Percentiles rank a stretch among this genome's conserved stretches.
Evolutionary conservation across 805 yeast species (phyloP).

Genomic region (Spathaspora passalidarum): DNA sequence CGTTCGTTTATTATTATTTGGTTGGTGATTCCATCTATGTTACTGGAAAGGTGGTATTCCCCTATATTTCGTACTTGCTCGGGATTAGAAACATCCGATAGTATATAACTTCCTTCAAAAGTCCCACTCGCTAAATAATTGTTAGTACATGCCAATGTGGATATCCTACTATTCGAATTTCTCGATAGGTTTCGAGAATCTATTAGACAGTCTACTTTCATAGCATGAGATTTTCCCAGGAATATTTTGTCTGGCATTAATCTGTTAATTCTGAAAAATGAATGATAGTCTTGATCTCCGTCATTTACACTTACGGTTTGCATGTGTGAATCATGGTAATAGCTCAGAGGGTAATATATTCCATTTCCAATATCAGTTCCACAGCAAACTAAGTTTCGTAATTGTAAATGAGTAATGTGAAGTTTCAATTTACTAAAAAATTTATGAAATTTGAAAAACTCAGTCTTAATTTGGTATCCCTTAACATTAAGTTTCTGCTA

Average conservation of each 20-base stretch:
- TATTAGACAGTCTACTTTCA: constrained; percentile 37
- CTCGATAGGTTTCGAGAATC: constrained; percentile 29
- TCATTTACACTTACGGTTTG: constrained; percentile 17
- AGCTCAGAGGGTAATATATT: constrained; percentile 38
- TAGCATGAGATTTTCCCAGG: constrained; percentile 12
- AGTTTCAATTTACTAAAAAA: constrained; percentile 46
- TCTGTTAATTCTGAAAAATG: constrained; percentile 35
- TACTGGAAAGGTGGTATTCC: constrained; percentile 39
- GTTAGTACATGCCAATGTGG: constrained; percentile 46
- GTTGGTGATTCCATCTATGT: constrained; percentile 51
- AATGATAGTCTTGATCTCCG: constrained; percentile 24
- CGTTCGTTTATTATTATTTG: constrained; percentile 37
- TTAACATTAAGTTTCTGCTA: constrained; percentile 18
- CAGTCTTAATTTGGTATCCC: constrained; percentile 22
- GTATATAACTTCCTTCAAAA: constrained; percentile 48
- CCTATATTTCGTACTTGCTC: constrained; percentile 18
- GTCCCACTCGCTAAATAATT: constrained; percentile 50
- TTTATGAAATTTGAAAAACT: constrained; percentile 35
- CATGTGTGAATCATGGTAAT: constrained; percentile 27
- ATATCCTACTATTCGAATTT: constrained; percentile 39
- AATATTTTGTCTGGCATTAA: constrained; percentile 26
- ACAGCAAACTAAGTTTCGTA: constrained; percentile 48
- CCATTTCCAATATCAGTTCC: constrained; percentile 30
- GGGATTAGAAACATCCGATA: constrained; percentile 31
- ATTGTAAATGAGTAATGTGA: constrained; percentile 54